Evolutionary conservation across 1,284 basidiomycete genomes (phyloP).

Genomic region (Violaceomyces palustris): DNA sequence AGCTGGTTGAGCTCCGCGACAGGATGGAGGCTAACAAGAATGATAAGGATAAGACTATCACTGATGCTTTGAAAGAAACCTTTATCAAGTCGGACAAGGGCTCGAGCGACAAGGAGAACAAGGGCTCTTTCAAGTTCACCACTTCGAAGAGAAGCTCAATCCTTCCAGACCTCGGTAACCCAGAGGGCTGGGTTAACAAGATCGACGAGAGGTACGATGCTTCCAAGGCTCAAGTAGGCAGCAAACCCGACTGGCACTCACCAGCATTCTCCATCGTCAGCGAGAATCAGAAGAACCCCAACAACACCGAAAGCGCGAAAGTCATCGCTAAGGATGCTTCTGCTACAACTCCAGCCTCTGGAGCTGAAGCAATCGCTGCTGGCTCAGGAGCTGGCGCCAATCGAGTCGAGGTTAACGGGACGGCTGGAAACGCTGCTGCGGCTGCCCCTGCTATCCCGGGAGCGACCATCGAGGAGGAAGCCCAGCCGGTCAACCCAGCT

Average conservation of each 20-base stretch:
- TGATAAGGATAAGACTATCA: constrained; percentile 26
- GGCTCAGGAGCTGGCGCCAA: no score
- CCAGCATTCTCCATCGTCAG: constrained; percentile 59
- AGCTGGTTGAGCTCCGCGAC: constrained; percentile 74
- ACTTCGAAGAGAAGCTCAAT: constrained; percentile 47
- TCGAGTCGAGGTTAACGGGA: no score
- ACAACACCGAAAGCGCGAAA: constrained; percentile 24
- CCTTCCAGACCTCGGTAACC: constrained; percentile 60
- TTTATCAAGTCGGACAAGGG: constrained; percentile 51
- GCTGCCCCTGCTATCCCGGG: no score
- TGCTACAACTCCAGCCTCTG: no score
- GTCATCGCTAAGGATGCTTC: no score
- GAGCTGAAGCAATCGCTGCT: no score
- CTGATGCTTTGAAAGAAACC: constrained; percentile 64
- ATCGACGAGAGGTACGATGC: constrained; percentile 61
- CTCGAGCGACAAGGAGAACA: constrained; percentile 50
- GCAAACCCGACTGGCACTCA: constrained; percentile 64
- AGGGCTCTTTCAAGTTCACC: constrained; percentile 44
- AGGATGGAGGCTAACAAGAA: constrained; percentile 59
- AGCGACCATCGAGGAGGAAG: no score
- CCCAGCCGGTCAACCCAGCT: no score
- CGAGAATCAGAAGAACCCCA: constrained; percentile 25
- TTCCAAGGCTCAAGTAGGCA: constrained; percentile 46
- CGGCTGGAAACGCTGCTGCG: no score
- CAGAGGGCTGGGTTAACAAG: constrained; percentile 67